Evolutionary conservation across 2,329 filamentous ascomycete genomes (phyloP).

Genomic region (Neonectria punicea): DNA sequence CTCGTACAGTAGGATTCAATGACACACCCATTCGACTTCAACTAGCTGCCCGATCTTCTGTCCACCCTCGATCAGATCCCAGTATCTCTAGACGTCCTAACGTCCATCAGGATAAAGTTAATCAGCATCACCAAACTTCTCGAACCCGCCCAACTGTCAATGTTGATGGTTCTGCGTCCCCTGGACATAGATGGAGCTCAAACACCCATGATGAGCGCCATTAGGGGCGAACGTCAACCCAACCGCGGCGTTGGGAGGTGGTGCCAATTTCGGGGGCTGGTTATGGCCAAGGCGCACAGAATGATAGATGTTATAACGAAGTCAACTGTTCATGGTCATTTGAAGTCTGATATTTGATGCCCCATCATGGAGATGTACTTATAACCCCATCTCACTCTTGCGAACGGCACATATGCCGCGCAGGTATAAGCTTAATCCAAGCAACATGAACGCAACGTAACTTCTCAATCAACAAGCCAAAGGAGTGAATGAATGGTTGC

Average conservation of each 20-base stretch:
- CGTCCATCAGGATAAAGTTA: no score
- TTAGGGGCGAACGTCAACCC: no score
- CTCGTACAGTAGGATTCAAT: no score
- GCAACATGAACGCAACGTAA: neutral
- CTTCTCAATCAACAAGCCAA: constrained; percentile 9
- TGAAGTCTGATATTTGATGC: neutral
- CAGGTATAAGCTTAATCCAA: neutral
- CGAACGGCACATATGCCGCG: neutral
- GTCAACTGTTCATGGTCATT: neutral
- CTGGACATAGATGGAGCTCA: no score
- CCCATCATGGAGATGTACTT: neutral
- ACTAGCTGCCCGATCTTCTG: no score
- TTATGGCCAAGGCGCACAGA: neutral
- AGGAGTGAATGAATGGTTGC: constrained; percentile 13
- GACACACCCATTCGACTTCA: no score
- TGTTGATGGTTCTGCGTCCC: no score
- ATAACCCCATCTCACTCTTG: neutral
- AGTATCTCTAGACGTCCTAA: no score
- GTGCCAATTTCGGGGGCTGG: neutral
- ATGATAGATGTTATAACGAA: constrained; percentile 21
- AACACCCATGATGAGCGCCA: no score
- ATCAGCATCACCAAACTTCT: no score
- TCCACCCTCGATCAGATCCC: no score
- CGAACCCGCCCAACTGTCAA: no score
- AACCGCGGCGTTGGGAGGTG: constrained; percentile 4